Percentiles rank a stretch among this genome's conserved stretches.
These are phyloP conservation scores for Sugiyamaella xylanicola DNA, from an alignment of 1,139 yeast genomes.

Conservation along the genomic window DNA sequence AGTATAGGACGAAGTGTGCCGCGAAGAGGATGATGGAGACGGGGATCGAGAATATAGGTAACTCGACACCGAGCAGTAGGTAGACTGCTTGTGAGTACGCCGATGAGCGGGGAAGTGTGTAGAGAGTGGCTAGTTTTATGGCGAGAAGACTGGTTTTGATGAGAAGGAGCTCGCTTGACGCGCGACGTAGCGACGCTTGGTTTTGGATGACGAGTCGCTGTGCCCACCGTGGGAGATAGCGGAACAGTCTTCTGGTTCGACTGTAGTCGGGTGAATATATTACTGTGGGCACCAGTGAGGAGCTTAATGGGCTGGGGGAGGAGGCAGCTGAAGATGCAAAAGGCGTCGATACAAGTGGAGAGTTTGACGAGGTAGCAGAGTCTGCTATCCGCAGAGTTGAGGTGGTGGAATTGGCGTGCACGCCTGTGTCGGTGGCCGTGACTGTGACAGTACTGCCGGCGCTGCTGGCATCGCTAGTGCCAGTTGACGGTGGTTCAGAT, in stretches of 20 bases:
- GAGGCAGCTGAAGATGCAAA: too few species aligned
- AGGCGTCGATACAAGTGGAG: too few species aligned
- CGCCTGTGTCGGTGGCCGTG: too few species aligned
- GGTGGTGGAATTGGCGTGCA: too few species aligned
- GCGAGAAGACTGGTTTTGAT: not conserved
- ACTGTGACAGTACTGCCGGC: too few species aligned
- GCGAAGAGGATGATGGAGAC: conserved; percentile 12
- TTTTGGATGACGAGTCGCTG: not conserved
- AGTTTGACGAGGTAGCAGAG: too few species aligned
- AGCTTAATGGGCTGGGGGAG: not conserved
- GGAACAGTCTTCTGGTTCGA: not conserved
- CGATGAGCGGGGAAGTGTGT: not conserved
- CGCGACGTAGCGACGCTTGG: too few species aligned
- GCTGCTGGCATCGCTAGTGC: not conserved
- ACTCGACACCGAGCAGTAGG: conserved; percentile 18
- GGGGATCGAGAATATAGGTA: conserved; percentile 11
- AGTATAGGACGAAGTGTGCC: conserved; percentile 11
- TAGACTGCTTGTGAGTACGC: conserved; percentile 6
- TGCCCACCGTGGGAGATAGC: not conserved
- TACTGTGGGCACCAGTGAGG: conserved; percentile 13
- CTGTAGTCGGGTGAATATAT: conserved; percentile 5
- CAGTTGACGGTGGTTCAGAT: not conserved
- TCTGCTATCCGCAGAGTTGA: too few species aligned
- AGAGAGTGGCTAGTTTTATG: conserved; percentile 9
- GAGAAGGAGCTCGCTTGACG: too few species aligned